phyloP scores from a whole-genome alignment of 768 basidiomycete genomes.

The Pleurotus cornucopiae region DNA sequence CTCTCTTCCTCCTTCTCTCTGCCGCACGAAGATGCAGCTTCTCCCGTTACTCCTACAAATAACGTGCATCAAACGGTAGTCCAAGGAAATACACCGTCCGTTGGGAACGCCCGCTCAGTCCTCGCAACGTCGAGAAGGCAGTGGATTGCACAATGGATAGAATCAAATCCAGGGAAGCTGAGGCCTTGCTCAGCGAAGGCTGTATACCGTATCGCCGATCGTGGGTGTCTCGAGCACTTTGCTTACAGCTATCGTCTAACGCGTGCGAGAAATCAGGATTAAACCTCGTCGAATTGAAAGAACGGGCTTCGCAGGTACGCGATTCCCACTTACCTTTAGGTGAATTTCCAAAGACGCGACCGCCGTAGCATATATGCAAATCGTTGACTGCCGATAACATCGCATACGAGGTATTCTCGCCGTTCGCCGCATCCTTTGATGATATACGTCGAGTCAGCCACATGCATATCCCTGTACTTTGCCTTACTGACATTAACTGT shows the following conservation, averaged over 20 bases:
- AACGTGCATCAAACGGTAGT: background rate
- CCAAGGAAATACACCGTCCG: background rate
- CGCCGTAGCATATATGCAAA: slow-evolving; percentile 63
- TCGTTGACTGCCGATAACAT: slow-evolving; percentile 77
- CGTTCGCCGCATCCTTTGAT: slow-evolving; percentile 78
- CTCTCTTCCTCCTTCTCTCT: slow-evolving; percentile 64
- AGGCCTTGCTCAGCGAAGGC: slow-evolving; percentile 81
- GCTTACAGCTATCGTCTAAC: background rate
- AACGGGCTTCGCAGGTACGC: slow-evolving; percentile 56
- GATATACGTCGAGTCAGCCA: slow-evolving; percentile 66
- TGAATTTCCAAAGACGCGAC: slow-evolving; percentile 27
- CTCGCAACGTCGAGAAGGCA: slow-evolving; percentile 33
- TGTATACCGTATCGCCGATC: slow-evolving; percentile 78
- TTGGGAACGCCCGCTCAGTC: background rate
- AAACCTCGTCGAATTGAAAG: slow-evolving; percentile 67
- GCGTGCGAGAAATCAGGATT: slow-evolving; percentile 42
- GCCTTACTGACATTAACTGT: slow-evolving; percentile 26
- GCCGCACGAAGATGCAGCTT: slow-evolving; percentile 23
- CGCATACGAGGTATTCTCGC: slow-evolving; percentile 81
- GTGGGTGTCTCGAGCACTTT: slow-evolving; percentile 36
- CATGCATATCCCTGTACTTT: background rate
- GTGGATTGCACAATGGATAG: slow-evolving; percentile 74
- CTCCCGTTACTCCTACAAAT: background rate
- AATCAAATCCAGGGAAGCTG: slow-evolving; percentile 55
- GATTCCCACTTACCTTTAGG: slow-evolving; percentile 3